Base-by-base conservation (phyloP, 106 monocot genomes). In the Acanthochlamys bracteata region DNA sequence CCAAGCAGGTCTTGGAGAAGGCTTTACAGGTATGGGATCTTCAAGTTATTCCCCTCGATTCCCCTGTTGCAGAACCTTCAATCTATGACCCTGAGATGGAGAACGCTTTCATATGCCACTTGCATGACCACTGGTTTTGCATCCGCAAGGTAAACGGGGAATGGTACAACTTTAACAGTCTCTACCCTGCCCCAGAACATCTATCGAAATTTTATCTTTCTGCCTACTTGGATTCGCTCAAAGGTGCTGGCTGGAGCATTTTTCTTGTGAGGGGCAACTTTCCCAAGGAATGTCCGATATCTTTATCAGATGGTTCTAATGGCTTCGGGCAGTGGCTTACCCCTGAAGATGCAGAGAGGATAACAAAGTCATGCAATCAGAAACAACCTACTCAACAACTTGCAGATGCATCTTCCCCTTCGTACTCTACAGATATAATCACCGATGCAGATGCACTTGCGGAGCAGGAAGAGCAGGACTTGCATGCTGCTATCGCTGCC, bases 101-200 rank as follows among this genome's bases (percentile, higher is more conserved):
- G 66, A 78, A 71, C 57, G 96, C 88, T 26, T 96, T 88, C 71
- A 96, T 96, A 24, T 96, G 96, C 41, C 87, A 96, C 76, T 64
- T 88, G 49, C 84, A 79, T 12, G 67, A 84, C 61, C 96, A 96
- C 60, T 96, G 96, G 96, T 96, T 96, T 69, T 96, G 90, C 83
- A 88, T 96, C 10, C 74, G 96, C 1, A 96, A 88, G 68, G 91
- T 96, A 33, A 88, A 91, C 53, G 82, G 76, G 3, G 91, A 96
- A 61, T 96, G 96, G 96, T 96, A 83, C 73, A 91, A 96, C 51
- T 96, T 96, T 69, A 91, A 96, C 58, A 96, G 96, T 56, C 91
- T 96, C 27, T 91, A 85, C 65, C 78, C 91, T 19, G 91, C 96
- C 16, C 96, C 96, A 0, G 96, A 96, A 64, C 88, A 96, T 56